phyloP scores from a whole-genome alignment of 805 yeast species.

The Jamesozyma hellenica region DNA sequence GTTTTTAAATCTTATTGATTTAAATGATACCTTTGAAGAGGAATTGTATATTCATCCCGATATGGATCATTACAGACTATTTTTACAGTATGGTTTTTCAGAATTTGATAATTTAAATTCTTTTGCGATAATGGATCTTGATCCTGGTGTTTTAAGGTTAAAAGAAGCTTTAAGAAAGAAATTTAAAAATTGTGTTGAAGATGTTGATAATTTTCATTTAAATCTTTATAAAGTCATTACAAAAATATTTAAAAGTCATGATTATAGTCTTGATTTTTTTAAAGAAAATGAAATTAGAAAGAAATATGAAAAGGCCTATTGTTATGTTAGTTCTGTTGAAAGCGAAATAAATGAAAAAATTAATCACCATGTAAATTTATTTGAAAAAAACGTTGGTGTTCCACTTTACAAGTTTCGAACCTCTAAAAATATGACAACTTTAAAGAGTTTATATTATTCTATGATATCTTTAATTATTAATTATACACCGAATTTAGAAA shows the following conservation, averaged over 20 bases:
- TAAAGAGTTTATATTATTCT: not conserved
- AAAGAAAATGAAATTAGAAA: too few relatives aligned
- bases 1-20: constrained; percentile 1
- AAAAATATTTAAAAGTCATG: not conserved
- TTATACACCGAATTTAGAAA: constrained; percentile 10
- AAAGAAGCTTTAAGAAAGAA: not conserved
- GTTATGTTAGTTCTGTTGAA: too few relatives aligned
- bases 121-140: not conserved
- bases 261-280: too few relatives aligned
- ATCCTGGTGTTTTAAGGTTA: not conserved
- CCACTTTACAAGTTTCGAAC: not conserved
- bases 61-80: not conserved
- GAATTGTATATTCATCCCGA: not conserved
- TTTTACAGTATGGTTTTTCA: not conserved
- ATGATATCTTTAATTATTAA: not conserved
- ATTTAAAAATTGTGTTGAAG: not conserved
- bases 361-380: too few relatives aligned
- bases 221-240: not conserved
- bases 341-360: too few relatives aligned
- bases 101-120: not conserved
- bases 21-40: constrained; percentile 1
- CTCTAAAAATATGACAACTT: not conserved
- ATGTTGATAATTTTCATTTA: not conserved
- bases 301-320: too few relatives aligned
- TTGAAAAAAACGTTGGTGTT: too few relatives aligned